These are phyloP conservation scores for Ceratobasidium sp. DNA, from an alignment of 1,284 basidiomycete genomes.

Conservation along the genomic window DNA sequence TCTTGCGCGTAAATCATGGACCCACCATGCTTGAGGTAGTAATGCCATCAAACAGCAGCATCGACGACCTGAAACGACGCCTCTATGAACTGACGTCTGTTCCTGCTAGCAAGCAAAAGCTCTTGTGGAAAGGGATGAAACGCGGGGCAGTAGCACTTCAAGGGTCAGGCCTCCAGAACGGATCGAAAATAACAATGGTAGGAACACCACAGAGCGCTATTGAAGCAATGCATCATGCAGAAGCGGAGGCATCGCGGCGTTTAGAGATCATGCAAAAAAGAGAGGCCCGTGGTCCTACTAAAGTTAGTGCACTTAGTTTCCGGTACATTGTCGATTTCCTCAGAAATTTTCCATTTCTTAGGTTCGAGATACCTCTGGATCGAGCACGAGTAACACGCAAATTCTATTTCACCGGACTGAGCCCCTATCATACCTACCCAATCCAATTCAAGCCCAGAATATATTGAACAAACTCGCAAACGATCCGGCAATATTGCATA, in stretches of 20 bases:
- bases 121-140: conserved; percentile 74
- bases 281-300: conserved; percentile 62
- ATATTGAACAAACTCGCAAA: conserved; percentile 64
- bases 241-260: conserved; percentile 62
- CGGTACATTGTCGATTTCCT: conserved; percentile 42
- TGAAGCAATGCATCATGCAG: conserved; percentile 59
- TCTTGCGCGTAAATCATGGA: conserved; percentile 25
- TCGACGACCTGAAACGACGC: conserved; percentile 53
- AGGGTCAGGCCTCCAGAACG: conserved; percentile 65
- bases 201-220: conserved; percentile 68
- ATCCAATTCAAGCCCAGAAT: conserved; percentile 61
- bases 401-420: conserved; percentile 70
- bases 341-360: conserved; percentile 41
- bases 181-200: conserved; percentile 69
- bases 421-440: conserved; percentile 68
- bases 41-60: not conserved
- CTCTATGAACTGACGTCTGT: conserved; percentile 70
- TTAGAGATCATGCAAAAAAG: conserved; percentile 67
- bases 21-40: conserved; percentile 2
- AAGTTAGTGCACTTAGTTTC: conserved; percentile 54
- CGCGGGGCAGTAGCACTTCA: conserved; percentile 49
- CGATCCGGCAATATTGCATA: conserved; percentile 71
- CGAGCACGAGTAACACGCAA: conserved; percentile 50
- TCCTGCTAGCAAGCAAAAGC: conserved; percentile 68
- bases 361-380: conserved; percentile 43